Evolutionary conservation across 345 rosid genomes (phyloP).

Genomic region (Pistacia atlantica): DNA sequence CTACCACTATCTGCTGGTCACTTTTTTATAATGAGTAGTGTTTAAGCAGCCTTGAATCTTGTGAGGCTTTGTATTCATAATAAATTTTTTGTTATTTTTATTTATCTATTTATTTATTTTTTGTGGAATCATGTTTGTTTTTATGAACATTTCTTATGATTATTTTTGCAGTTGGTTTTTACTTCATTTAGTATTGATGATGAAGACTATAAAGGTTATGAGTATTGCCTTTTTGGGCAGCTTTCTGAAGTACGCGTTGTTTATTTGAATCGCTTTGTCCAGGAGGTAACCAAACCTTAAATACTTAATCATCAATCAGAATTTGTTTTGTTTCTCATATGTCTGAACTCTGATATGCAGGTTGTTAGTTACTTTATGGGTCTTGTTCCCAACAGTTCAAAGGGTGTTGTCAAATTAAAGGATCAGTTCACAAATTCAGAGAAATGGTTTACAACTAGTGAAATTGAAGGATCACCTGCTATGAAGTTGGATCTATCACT

Average conservation of each 20-base stretch:
- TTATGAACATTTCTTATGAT: constrained; percentile 13
- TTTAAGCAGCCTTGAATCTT: background rate
- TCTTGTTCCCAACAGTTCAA: constrained; percentile 74
- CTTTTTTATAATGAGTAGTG: background rate
- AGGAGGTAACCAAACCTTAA: constrained; percentile 65
- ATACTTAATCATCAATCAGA: background rate
- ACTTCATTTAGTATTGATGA: constrained; percentile 81
- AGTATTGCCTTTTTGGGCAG: constrained; percentile 83
- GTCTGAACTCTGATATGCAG: constrained; percentile 45
- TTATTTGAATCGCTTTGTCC: constrained; percentile 93
- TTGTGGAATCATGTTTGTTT: constrained; percentile 4
- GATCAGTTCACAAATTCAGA: constrained; percentile 90
- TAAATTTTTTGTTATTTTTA: background rate
- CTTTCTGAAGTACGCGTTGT: constrained; percentile 97
- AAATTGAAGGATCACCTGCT: constrained; percentile 96
- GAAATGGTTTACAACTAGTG: constrained; percentile 84
- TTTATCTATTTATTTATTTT: constrained; percentile 6
- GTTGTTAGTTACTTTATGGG: constrained; percentile 85
- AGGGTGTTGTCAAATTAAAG: constrained; percentile 67
- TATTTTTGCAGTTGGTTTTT: constrained; percentile 71
- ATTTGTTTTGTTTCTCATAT: constrained; percentile 24
- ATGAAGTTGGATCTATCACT: constrained; percentile 89
- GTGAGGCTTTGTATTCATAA: background rate
- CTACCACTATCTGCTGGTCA: background rate
- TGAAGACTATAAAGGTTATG: constrained; percentile 90